phyloP scores from a whole-genome alignment of 108 stramenopile species.

The Cylindrotheca fusiformis region DNA sequence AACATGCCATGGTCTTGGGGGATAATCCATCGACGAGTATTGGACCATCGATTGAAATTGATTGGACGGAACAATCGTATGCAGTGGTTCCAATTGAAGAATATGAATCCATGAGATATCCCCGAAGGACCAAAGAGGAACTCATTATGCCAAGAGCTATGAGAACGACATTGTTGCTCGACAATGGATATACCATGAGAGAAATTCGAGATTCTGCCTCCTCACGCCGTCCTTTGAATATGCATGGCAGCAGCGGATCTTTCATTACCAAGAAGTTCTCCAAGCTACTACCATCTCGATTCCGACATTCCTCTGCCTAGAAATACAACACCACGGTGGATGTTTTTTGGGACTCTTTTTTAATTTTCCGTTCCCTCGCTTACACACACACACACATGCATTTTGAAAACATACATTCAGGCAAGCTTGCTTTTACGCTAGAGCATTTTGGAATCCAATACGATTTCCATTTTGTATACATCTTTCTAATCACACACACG shows the following conservation, averaged over 20 bases:
- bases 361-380: too few relatives aligned
- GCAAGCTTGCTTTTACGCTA: too few relatives aligned
- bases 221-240: background rate
- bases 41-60: constrained; percentile 20
- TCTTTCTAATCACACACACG: too few relatives aligned
- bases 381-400: too few relatives aligned
- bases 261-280: background rate
- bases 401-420: too few relatives aligned
- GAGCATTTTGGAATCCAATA: too few relatives aligned
- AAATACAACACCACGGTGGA: too few relatives aligned
- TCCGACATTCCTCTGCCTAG: too few relatives aligned
- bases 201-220: background rate
- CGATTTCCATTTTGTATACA: too few relatives aligned
- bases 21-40: background rate
- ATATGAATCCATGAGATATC: constrained; percentile 10
- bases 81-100: constrained; percentile 5
- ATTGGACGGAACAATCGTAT: constrained; percentile 6
- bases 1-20: constrained; percentile 21
- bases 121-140: constrained; percentile 12
- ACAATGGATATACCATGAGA: constrained; percentile 11
- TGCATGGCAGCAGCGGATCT: background rate
- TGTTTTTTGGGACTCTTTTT: too few relatives aligned
- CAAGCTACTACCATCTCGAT: background rate
- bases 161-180: constrained; percentile 16
- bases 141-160: constrained; percentile 14